phyloP scores from a whole-genome alignment of 805 yeast species.

The Monosporozyma siamensis region DNA sequence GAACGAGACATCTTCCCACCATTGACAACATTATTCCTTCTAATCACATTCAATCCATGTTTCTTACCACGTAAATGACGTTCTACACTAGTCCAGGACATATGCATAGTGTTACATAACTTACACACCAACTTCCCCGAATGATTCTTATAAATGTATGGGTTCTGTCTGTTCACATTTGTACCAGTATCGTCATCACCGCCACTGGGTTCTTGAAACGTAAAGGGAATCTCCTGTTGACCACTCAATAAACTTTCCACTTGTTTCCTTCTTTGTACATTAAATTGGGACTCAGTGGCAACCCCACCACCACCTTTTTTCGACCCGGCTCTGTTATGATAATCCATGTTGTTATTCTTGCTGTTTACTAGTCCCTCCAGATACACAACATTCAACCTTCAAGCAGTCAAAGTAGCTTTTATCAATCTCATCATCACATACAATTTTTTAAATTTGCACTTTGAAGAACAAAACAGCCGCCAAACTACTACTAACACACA shows the following conservation, averaged over 20 bases:
- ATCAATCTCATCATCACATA: too few species aligned
- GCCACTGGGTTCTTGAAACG: too few species aligned
- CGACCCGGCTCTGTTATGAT: constrained; percentile 81
- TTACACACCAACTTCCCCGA: constrained; percentile 80
- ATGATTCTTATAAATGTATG: constrained; percentile 76
- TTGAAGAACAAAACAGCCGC: too few species aligned
- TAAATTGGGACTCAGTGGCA: constrained; percentile 63
- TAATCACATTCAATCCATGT: constrained; percentile 65
- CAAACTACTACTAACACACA: too few species aligned
- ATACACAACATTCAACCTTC: too few species aligned
- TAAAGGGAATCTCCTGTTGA: constrained; percentile 30
- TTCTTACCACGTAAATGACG: constrained; percentile 79
- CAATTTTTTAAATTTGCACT: too few species aligned
- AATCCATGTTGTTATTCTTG: constrained; percentile 55
- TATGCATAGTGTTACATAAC: constrained; percentile 75
- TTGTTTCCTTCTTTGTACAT: constrained; percentile 58
- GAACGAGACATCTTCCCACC: background rate
- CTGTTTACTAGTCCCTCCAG: too few species aligned
- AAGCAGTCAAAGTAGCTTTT: too few species aligned
- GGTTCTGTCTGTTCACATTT: constrained; percentile 30
- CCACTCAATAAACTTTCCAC: constrained; percentile 48
- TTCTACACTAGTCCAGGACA: constrained; percentile 68
- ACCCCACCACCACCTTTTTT: constrained; percentile 88
- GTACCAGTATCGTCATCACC: constrained; percentile 29
- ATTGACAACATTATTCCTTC: constrained; percentile 35